These are phyloP conservation scores for Oryza longistaminata DNA, from an alignment of 176 grass and related monocot species.

Conservation along the genomic window DNA sequence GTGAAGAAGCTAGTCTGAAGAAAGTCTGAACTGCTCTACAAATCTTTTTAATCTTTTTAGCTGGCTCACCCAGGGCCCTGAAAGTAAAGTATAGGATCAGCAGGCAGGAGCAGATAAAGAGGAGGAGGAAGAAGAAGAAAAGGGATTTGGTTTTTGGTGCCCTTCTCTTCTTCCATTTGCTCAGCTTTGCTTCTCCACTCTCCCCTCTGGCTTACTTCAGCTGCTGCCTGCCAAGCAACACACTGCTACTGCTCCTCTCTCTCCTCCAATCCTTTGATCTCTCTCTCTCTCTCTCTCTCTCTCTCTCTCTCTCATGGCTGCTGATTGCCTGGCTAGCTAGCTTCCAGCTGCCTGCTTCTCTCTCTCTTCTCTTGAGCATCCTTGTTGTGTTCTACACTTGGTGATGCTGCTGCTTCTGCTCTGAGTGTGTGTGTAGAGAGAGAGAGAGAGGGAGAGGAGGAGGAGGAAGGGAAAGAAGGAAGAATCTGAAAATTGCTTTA, in stretches of 20 bases:
- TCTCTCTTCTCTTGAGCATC: background rate
- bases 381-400: constrained; percentile 20
- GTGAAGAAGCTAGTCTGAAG: background rate
- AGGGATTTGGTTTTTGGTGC: constrained; percentile 38
- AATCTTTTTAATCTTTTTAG: background rate
- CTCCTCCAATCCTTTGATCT: background rate
- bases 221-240: constrained; percentile 10
- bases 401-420: background rate
- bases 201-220: no score
- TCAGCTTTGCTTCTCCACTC: constrained; percentile 22
- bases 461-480: background rate
- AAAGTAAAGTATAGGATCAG: constrained; percentile 37
- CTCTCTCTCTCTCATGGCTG: constrained; percentile 39
- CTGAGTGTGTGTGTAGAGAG: constrained; percentile 21
- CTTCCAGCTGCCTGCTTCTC: constrained; percentile 1
- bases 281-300: constrained; percentile 41
- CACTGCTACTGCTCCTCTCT: background rate
- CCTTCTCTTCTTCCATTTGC: constrained; percentile 12
- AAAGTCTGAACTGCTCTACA: background rate
- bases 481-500: constrained; percentile 50
- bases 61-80: background rate
- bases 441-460: background rate
- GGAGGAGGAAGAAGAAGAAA: background rate
- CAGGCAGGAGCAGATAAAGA: background rate
- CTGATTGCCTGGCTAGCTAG: background rate